phyloP scores from a whole-genome alignment of 2,329 filamentous ascomycete species.

The Cercospora sp. region DNA sequence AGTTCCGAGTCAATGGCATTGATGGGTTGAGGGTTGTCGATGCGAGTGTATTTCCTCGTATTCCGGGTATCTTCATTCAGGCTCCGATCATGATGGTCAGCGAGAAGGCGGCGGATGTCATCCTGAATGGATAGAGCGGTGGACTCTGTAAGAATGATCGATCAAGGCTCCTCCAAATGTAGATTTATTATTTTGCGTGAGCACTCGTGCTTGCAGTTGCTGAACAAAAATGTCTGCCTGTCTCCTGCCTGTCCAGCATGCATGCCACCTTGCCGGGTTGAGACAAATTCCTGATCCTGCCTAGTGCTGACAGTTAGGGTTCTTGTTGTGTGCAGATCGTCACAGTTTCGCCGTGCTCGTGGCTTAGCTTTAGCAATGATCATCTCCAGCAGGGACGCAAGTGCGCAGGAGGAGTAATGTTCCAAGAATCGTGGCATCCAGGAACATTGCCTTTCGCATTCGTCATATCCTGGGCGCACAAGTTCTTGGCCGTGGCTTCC shows the following conservation, averaged over 20 bases:
- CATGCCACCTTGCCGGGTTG: neutral
- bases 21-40: slow-evolving; percentile 31
- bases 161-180: neutral
- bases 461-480: slow-evolving; percentile 5
- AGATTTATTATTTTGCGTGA: neutral
- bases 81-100: slow-evolving; percentile 57
- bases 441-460: neutral
- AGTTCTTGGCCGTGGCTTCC: slow-evolving; percentile 9
- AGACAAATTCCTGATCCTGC: slow-evolving; percentile 1
- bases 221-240: neutral
- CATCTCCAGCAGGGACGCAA: neutral
- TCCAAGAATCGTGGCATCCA: neutral
- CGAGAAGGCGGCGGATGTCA: slow-evolving; percentile 63
- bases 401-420: neutral
- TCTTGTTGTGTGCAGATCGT: neutral
- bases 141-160: neutral
- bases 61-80: slow-evolving; percentile 56
- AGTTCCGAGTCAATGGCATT: slow-evolving; percentile 22
- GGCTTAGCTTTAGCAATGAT: neutral
- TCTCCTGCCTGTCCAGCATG: neutral
- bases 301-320: neutral
- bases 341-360: neutral
- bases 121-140: slow-evolving; percentile 37
- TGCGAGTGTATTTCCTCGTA: slow-evolving; percentile 49
- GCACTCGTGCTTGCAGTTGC: neutral